Evolutionary conservation across 2,329 filamentous ascomycete species (phyloP).

Genomic region (Hirsutella minnesotensis): DNA sequence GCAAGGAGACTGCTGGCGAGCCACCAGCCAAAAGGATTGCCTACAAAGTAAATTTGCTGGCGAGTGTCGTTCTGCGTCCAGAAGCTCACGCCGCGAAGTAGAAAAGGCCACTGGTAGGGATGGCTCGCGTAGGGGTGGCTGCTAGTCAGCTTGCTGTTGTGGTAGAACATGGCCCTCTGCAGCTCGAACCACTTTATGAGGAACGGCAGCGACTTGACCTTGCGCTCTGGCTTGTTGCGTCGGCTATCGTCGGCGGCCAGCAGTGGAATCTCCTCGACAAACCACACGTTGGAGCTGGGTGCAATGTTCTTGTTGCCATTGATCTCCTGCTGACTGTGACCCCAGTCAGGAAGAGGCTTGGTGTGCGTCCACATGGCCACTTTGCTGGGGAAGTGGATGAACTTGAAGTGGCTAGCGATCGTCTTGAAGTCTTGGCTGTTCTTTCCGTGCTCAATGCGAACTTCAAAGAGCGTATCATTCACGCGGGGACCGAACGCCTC

Average conservation of each 20-base stretch:
- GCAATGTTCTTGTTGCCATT: slow-evolving; percentile 96
- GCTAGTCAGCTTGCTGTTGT: slow-evolving; percentile 96
- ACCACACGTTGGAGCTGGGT: slow-evolving; percentile 88
- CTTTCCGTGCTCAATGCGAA: slow-evolving; percentile 82
- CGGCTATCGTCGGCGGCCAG: slow-evolving; percentile 61
- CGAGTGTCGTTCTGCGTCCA: slow-evolving; percentile 95
- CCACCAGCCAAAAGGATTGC: slow-evolving; percentile 97
- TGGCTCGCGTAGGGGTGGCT: slow-evolving; percentile 93
- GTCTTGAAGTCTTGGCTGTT: slow-evolving; percentile 74
- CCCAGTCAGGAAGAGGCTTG: slow-evolving; percentile 93
- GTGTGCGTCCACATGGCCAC: slow-evolving; percentile 99
- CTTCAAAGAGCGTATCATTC: slow-evolving; percentile 88
- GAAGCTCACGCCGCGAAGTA: slow-evolving; percentile 94
- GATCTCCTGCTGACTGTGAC: slow-evolving; percentile 93
- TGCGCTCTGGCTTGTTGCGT: slow-evolving; percentile 60
- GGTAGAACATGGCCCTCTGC: slow-evolving; percentile 97
- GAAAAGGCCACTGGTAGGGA: slow-evolving; percentile 95
- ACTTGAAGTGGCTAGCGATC: slow-evolving; percentile 86
- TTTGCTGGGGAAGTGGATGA: slow-evolving; percentile 87
- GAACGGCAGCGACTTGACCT: slow-evolving; percentile 80
- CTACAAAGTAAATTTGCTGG: slow-evolving; percentile 96
- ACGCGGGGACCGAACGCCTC: slow-evolving; percentile 62
- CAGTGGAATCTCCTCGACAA: slow-evolving; percentile 81
- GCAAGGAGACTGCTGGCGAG: slow-evolving; percentile 83
- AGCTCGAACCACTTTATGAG: slow-evolving; percentile 91